phyloP scores from a whole-genome alignment of 768 basidiomycete species.

The Scleroderma citrinum region DNA sequence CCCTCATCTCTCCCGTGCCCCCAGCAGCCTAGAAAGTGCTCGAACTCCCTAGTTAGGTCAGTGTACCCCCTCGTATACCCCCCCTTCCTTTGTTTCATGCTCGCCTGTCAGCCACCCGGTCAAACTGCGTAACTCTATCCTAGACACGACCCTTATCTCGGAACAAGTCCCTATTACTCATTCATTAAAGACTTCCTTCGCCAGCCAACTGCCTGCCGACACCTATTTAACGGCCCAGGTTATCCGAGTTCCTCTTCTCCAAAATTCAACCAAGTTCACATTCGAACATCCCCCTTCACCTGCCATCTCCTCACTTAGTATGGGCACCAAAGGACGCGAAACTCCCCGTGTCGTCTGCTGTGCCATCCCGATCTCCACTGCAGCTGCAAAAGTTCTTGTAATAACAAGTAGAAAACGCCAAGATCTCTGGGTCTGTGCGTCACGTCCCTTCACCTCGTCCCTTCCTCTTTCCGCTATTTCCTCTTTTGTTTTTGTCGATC shows the following conservation, averaged over 20 bases:
- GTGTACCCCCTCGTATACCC: neutral
- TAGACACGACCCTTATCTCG: neutral
- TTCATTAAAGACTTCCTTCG: neutral
- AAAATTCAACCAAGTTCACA: neutral
- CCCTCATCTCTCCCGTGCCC: constrained; percentile 7
- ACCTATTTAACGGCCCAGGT: neutral
- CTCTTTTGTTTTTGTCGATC: neutral
- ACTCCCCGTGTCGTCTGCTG: constrained; percentile 86
- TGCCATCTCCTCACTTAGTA: constrained; percentile 14
- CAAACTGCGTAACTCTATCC: constrained; percentile 1
- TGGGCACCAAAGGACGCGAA: constrained; percentile 68
- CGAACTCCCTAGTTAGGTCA: neutral
- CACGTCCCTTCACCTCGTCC: constrained; percentile 6
- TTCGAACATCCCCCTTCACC: neutral
- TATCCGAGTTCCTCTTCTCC: neutral
- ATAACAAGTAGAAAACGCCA: constrained; percentile 81
- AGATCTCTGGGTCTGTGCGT: constrained; percentile 87
- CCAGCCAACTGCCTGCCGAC: neutral
- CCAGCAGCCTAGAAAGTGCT: neutral
- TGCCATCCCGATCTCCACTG: constrained; percentile 75
- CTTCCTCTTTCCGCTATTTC: constrained; percentile 1
- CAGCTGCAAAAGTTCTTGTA: constrained; percentile 73
- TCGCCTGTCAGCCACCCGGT: neutral
- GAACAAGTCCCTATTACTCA: neutral
- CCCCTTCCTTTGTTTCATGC: neutral